A percentile compares a stretch with the other conserved stretches of the same genome.
Evolutionary conservation across 177 flowering plant species (phyloP).

Genomic region (Vitis hybrid): DNA sequence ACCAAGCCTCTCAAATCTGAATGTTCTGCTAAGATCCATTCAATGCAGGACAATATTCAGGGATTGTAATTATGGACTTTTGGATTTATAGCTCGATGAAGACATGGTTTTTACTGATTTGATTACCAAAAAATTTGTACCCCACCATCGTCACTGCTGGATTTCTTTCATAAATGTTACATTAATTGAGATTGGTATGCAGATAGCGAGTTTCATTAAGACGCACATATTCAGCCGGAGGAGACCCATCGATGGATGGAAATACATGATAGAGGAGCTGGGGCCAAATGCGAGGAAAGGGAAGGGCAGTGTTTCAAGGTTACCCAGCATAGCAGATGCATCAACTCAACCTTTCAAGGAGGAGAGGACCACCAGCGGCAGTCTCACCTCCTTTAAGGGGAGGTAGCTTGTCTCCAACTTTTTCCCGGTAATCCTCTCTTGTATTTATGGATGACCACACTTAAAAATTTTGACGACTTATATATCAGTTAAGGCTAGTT

Average conservation of each 20-base stretch:
- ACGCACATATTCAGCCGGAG: conserved; percentile 95
- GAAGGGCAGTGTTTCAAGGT: conserved; percentile 78
- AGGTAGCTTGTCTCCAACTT: conserved; percentile 18
- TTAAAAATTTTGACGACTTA: too few relatives aligned
- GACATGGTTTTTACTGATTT: too few relatives aligned
- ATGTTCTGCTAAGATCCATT: too few relatives aligned
- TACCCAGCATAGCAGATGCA: conserved; percentile 73
- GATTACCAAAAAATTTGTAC: neutral
- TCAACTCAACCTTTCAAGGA: conserved; percentile 86
- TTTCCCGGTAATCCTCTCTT: too few relatives aligned
- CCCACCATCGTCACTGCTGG: neutral
- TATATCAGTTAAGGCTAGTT: too few relatives aligned
- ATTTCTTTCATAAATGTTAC: neutral
- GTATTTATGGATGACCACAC: too few relatives aligned
- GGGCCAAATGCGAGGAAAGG: conserved; percentile 95
- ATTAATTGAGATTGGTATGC: conserved; percentile 17
- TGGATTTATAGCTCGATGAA: too few relatives aligned
- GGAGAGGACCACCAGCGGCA: conserved; percentile 39
- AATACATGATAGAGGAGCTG: conserved; percentile 94
- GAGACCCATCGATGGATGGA: conserved; percentile 98
- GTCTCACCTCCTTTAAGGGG: conserved; percentile 28
- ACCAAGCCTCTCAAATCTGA: too few relatives aligned
- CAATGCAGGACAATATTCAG: too few relatives aligned
- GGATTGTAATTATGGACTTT: too few relatives aligned
- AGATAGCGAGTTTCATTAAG: conserved; percentile 96